A percentile compares a stretch with the other conserved stretches of the same genome.
Evolutionary conservation across 306 rosid species (phyloP).

Genomic region (Echinosophora koreensis): DNA sequence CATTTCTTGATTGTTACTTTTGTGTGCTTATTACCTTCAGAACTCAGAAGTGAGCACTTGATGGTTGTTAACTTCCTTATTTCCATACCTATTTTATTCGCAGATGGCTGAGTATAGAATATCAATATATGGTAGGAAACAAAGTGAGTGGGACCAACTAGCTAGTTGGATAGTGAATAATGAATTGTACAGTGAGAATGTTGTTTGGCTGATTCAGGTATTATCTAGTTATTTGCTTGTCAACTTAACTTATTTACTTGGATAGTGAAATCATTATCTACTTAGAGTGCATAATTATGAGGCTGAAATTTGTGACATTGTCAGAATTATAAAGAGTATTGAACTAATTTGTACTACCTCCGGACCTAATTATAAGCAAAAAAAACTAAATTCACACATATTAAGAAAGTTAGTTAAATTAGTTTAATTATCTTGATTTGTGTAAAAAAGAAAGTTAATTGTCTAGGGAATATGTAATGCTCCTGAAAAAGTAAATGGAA

Average conservation of each 20-base stretch:
- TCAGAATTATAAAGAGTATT: too few relatives aligned
- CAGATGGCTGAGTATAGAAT: slow-evolving; percentile 91
- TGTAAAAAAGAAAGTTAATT: too few relatives aligned
- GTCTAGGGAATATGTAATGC: too few relatives aligned
- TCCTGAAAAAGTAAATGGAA: too few relatives aligned
- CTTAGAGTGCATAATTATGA: too few relatives aligned
- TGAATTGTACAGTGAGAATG: slow-evolving; percentile 80
- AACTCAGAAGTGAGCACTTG: slow-evolving; percentile 26
- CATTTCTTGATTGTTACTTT: slow-evolving; percentile 17
- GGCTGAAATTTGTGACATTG: too few relatives aligned
- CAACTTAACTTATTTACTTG: background rate
- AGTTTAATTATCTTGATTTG: too few relatives aligned
- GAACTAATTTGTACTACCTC: too few relatives aligned
- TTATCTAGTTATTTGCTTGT: background rate
- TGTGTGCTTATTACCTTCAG: slow-evolving; percentile 24
- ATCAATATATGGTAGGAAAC: slow-evolving; percentile 90
- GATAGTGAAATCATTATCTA: too few relatives aligned
- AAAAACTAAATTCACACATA: too few relatives aligned
- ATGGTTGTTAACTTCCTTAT: slow-evolving; percentile 16
- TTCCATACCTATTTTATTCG: slow-evolving; percentile 26
- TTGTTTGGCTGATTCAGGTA: slow-evolving; percentile 93
- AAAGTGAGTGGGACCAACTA: slow-evolving; percentile 90
- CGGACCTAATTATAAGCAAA: too few relatives aligned
- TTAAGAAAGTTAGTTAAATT: too few relatives aligned
- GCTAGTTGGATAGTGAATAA: slow-evolving; percentile 91